Base-by-base conservation (phyloP, 768 basidiomycete species). In the Xerocomellus amylosporus region DNA sequence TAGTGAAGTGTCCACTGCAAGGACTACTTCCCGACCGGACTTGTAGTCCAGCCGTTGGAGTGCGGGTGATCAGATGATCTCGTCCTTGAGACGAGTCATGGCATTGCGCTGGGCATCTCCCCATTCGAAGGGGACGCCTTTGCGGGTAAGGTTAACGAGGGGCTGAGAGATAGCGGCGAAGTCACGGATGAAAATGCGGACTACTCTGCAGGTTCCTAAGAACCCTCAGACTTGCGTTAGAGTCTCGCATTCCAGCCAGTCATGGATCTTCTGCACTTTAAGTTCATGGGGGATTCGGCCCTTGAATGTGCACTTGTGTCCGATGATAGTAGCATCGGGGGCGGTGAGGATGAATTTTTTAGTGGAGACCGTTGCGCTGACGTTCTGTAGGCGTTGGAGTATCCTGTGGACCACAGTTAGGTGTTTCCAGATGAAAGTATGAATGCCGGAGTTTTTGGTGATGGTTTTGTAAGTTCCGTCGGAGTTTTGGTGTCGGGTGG, bases 361-460 rank as follows among this genome's bases (percentile, higher is more conserved):
- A 0, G 73, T 72, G 0, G 71, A 75, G 20, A 79, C 71, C 0
- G 73, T 79, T 0, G 68, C 70, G 0, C 77, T 72, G 3, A 58
- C 39, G 36, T 75, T 67, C 22, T 73, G 71, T 22, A 79, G 67
- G 0, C 63, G 56, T 17, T 77, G 41, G 2, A 24, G 24, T 2
- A 24, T 24, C 24, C 24, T 24, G 24, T 24, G 24, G 4, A 24
- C 24, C 2, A 68, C 65, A 3, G 59, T 33, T 12, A 75, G 58
- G 28, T 76, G 74, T 49, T 78, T 73, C 67, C 71, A 79, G 0
- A 77, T 61, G 42, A 78, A 79, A 1, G 0, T 4, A 0, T 4
- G 2, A 0, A 79, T 77, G 0, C 71, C 68, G 0, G 62, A 58
- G 51, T 79, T 80, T 0, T 69, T 65, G 0, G 70, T 64, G 1